Base-by-base conservation (phyloP, 2,329 filamentous ascomycete genomes). In the Aspergillus eucalypticola region DNA sequence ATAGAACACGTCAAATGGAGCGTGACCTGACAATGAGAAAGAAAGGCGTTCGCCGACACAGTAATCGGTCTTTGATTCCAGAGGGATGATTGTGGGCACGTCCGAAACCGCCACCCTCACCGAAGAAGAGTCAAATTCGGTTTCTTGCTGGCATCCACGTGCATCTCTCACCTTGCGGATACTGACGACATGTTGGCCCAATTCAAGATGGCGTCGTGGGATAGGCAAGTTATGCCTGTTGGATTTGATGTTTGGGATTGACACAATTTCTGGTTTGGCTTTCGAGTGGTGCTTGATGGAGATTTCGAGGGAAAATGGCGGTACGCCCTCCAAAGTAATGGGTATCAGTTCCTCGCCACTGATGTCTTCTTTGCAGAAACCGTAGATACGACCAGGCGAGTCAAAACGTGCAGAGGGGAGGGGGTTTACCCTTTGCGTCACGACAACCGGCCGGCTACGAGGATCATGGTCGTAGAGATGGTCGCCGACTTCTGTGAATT, bases 11-110 rank as follows among this genome's bases (percentile, higher is more conserved):
- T 94, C 91, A 75, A 99, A 99, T 0, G 96, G 96, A 17, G 92
- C 88, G 57, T 91, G 90, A 48, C 95, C 96, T 1, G 92, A 91
- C 5, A 99, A 86, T 0, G 91, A 92, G 78, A 96, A 99, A 3
- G 91, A 90, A 65, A 99, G 89, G 56, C 93, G 89, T 75, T 99
- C 95, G 65, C 96, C 95, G 10, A 99, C 93, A 76, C 95, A 99
- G 78, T 94, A 97, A 78, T 99, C 91, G 15, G 84, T 84, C 62
- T 90, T 88, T 23, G 90, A 88, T 71, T 98, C 93, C 38, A 96
- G 83, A 3, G 94, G 88, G 60, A 93, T 91, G 68, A 98, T 96
- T 6, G 90, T 90, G 1, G 95, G 95, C 0, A 95, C 91, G 69
- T 98, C 92, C 69, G 93, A 96, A 7, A 99, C 90, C 61, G 94